Conservation (phyloP, 768 basidiomycete species). For the Phylloporus rhodoxanthus region DNA sequence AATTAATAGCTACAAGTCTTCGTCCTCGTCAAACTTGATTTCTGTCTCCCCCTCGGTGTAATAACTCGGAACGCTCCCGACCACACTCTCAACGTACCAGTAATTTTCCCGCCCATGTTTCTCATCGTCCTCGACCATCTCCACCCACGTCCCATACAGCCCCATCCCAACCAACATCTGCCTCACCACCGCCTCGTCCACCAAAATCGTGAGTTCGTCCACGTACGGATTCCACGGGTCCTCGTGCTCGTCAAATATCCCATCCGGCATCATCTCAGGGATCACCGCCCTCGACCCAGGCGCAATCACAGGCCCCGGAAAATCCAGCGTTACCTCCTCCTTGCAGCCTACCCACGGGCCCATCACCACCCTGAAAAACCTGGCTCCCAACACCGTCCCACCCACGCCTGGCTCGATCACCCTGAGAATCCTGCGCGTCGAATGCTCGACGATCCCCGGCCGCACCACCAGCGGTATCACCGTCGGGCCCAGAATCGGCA, state of each 20-base stretch:
- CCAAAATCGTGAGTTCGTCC: conserved; percentile 28
- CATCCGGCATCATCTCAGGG: conserved; percentile 5
- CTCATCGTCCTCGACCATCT: conserved; percentile 16
- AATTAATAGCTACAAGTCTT: too few relatives aligned
- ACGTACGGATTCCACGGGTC: conserved; percentile 35
- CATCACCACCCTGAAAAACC: conserved; percentile 44
- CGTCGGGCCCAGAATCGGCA: conserved; percentile 48
- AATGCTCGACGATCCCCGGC: conserved; percentile 58
- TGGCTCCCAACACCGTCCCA: conserved; percentile 30
- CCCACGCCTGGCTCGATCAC: conserved; percentile 28
- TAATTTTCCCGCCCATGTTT: conserved; percentile 24
- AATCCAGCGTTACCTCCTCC: conserved; percentile 33
- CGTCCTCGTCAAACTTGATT: not conserved
- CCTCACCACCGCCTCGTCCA: conserved; percentile 14
- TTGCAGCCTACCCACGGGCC: conserved; percentile 42
- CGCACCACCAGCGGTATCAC: conserved; percentile 53
- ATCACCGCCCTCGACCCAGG: conserved; percentile 23
- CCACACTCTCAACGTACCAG: conserved; percentile 56
- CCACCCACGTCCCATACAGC: conserved; percentile 33
- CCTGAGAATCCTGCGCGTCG: conserved; percentile 51
- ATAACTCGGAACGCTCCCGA: conserved; percentile 48
- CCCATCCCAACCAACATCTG: conserved; percentile 28
- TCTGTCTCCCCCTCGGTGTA: conserved; percentile 23
- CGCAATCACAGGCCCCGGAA: conserved; percentile 31
- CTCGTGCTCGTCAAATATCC: not conserved